These are phyloP conservation scores for Delonix regia DNA, from an alignment of 306 rosid species.

Conservation along the genomic window DNA sequence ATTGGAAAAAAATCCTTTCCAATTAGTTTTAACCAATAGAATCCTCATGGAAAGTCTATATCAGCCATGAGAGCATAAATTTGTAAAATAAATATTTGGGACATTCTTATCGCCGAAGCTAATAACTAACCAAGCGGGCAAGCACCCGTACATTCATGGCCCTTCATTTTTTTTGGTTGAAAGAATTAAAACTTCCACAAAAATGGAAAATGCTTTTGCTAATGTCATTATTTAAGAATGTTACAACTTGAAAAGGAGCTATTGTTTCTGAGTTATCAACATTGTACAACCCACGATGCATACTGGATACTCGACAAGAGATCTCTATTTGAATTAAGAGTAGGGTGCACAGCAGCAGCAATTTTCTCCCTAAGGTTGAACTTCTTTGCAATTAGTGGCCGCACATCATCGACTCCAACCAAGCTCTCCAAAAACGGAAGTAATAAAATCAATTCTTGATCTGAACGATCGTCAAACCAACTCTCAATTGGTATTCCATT, in stretches of 20 bases:
- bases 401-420: slow-evolving; percentile 93
- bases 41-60: not conserved
- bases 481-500: slow-evolving; percentile 99
- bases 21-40: not conserved
- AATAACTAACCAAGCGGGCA: not conserved
- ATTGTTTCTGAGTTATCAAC: slow-evolving; percentile 29
- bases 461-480: slow-evolving; percentile 94
- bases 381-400: slow-evolving; percentile 78
- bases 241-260: slow-evolving; percentile 43
- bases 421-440: slow-evolving; percentile 95
- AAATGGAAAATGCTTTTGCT: slow-evolving; percentile 37
- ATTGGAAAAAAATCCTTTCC: not conserved
- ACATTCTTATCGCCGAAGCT: slow-evolving; percentile 27
- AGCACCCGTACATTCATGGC: slow-evolving; percentile 5
- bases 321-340: slow-evolving; percentile 54
- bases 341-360: slow-evolving; percentile 77
- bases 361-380: slow-evolving; percentile 86
- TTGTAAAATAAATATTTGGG: slow-evolving; percentile 12
- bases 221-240: slow-evolving; percentile 38
- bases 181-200: slow-evolving; percentile 37
- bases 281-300: slow-evolving; percentile 47
- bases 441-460: slow-evolving; percentile 68
- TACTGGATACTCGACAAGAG: slow-evolving; percentile 51
- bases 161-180: slow-evolving; percentile 27
- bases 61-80: not conserved